Conservation (phyloP, 495 filamentous ascomycete species). For the Daldinia grandis region DNA sequence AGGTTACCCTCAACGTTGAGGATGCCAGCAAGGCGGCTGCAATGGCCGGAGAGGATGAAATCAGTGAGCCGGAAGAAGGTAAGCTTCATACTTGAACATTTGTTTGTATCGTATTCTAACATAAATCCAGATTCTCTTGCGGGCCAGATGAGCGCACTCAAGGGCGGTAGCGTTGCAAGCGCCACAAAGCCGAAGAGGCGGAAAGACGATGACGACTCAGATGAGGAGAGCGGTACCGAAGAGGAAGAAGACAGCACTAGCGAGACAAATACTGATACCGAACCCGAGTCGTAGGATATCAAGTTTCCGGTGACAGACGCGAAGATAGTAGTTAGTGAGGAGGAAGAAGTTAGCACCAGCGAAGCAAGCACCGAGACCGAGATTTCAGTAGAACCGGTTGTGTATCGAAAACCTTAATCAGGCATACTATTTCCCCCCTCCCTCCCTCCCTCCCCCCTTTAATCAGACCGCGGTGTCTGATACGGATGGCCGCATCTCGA, state of each 20-base stretch:
- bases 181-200: conserved; percentile 63
- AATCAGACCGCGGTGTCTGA: neutral
- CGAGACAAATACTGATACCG: conserved; percentile 83
- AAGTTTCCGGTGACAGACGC: no score
- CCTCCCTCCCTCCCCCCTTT: neutral
- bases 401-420: neutral
- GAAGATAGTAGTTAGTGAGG: neutral
- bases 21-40: conserved; percentile 84
- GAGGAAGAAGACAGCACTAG: conserved; percentile 80
- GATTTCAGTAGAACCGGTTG: neutral
- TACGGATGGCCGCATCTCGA: neutral
- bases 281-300: conserved; percentile 60
- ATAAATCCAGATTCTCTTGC: conserved; percentile 79
- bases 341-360: neutral
- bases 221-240: conserved; percentile 87
- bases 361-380: neutral
- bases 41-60: conserved; percentile 87
- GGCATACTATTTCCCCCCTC: neutral
- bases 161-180: conserved; percentile 65
- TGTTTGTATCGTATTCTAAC: conserved; percentile 44
- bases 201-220: conserved; percentile 63
- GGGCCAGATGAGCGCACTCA: conserved; percentile 92
- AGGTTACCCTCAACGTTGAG: conserved; percentile 88
- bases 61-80: conserved; percentile 98
- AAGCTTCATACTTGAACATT: conserved; percentile 47